Percentiles rank a stretch among this genome's conserved stretches.
These are phyloP conservation scores for Hypoxylon lienhwacheense DNA, from an alignment of 495 filamentous ascomycete genomes.

Conservation along the genomic window DNA sequence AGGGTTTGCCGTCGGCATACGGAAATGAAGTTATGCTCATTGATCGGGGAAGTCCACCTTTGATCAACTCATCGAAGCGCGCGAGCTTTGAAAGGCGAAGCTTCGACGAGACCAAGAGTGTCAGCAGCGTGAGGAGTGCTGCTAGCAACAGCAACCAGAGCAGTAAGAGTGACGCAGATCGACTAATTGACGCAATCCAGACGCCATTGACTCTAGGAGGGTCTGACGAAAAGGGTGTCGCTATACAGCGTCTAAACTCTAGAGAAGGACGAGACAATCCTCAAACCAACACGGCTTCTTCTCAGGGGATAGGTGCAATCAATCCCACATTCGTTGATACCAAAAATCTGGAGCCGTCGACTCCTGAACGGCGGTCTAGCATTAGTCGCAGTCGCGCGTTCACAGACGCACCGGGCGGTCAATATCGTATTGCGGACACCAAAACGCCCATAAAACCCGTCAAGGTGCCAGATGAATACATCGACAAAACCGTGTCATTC, in stretches of 20 bases:
- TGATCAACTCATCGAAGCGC: slow-evolving; percentile 12
- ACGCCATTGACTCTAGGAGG: slow-evolving; percentile 55
- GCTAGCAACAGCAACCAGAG: slow-evolving; percentile 58
- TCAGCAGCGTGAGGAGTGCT: slow-evolving; percentile 57
- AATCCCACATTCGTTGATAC: background rate
- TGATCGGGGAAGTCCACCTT: slow-evolving; percentile 42
- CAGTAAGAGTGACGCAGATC: slow-evolving; percentile 67
- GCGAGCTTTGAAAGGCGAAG: slow-evolving; percentile 36
- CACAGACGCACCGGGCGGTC: slow-evolving; percentile 19
- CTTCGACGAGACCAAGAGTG: slow-evolving; percentile 48
- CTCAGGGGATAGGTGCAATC: background rate
- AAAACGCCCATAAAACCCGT: slow-evolving; percentile 46
- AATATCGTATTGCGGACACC: slow-evolving; percentile 38
- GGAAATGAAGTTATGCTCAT: slow-evolving; percentile 62
- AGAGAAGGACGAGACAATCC: slow-evolving; percentile 29
- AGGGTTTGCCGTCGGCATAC: slow-evolving; percentile 39
- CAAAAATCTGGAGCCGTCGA: background rate
- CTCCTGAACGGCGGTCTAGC: background rate
- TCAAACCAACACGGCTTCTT: slow-evolving; percentile 16
- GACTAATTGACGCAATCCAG: slow-evolving; percentile 75
- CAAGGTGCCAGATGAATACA: slow-evolving; percentile 44
- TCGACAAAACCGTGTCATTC: slow-evolving; percentile 20
- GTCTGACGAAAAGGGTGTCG: slow-evolving; percentile 37
- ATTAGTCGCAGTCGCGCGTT: background rate
- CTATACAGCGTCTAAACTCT: slow-evolving; percentile 24